Evolutionary conservation across 2,329 filamentous ascomycete species (phyloP).

Genomic region (Phyllosticta citribraziliensis): DNA sequence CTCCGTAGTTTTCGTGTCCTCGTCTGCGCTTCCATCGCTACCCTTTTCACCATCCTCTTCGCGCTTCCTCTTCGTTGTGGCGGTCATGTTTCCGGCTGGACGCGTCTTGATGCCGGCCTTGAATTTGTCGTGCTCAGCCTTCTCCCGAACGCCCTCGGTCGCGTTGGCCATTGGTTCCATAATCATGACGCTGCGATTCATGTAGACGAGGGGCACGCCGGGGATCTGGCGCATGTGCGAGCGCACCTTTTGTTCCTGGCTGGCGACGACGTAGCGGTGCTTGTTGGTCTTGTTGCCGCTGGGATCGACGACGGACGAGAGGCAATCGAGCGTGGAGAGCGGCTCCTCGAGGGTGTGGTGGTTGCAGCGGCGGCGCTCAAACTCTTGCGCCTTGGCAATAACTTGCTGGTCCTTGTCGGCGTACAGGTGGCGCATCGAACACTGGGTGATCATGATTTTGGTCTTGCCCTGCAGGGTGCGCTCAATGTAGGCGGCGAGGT

Average conservation of each 20-base stretch:
- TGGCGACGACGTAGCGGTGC: conserved; percentile 69
- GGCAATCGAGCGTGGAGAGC: conserved; percentile 58
- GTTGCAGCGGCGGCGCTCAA: conserved; percentile 67
- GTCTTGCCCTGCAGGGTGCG: conserved; percentile 78
- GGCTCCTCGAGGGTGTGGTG: conserved; percentile 68
- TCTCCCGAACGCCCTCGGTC: conserved; percentile 52
- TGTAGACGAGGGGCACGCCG: conserved; percentile 69
- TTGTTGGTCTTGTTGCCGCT: conserved; percentile 64
- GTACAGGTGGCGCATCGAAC: conserved; percentile 72
- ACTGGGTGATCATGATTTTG: conserved; percentile 78
- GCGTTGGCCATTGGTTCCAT: conserved; percentile 66
- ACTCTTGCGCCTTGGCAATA: conserved; percentile 64
- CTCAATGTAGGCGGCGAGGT: conserved; percentile 65
- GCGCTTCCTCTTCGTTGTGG: conserved; percentile 27
- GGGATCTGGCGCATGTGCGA: conserved; percentile 54
- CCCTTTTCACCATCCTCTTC: conserved; percentile 42
- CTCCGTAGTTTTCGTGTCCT: conserved; percentile 28
- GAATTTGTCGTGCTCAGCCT: conserved; percentile 67
- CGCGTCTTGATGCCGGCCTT: conserved; percentile 53
- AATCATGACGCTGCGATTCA: conserved; percentile 69
- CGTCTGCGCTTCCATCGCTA: conserved; percentile 20
- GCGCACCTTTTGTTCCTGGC: conserved; percentile 57
- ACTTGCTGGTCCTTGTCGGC: conserved; percentile 46
- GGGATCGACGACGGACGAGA: conserved; percentile 67
- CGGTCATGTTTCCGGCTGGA: conserved; percentile 13